Evolutionary conservation across 2,329 filamentous ascomycete genomes (phyloP), one percentile per base, ranked within the genome.

Genomic region (Colletotrichum liaoningense): DNA sequence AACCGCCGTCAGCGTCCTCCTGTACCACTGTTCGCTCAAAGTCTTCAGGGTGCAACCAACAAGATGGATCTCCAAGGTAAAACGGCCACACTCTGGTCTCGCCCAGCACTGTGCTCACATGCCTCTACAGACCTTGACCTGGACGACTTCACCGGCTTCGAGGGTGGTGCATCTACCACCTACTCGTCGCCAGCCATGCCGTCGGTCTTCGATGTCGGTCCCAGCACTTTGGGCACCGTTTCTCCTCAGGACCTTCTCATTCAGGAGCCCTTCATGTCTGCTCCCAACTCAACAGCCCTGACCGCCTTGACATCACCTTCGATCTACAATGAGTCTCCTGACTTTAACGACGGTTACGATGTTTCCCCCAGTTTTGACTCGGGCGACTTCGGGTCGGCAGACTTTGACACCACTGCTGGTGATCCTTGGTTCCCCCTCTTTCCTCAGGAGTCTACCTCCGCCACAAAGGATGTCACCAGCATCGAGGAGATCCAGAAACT

Each of bases 251-350:
- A 98, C 79, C 87, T 97, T 76, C 85, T 93, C 77, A 87, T 95
- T 78, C 90, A 91, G 77, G 91, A 94, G 79, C 87, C 89, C 72
- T 91, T 91, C 79, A 87, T 90, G 80, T 97, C 94, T 75, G 91
- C 94, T 49, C 95, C 95, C 35, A 94, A 94, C 79, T 97, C 95
- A 2, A 89, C 92, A 59, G 92, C 94, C 42, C 91, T 97, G 80
- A 97, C 95, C 46, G 92, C 95, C 75, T 80, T 98, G 83, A 97
- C 95, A 70, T 97, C 95, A 73, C 95, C 95, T 57, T 94, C 93
- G n/a, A 87, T 91, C 70, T 92, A 91, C 79, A 89, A 93, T 80
- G 93, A 92, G 78, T 97, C 94, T 65, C 94, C 94, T 12, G 93
- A 91, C 72, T 92, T 93, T 79, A 82, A 82, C 74, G 92, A 94